phyloP scores from a whole-genome alignment of 2,329 filamentous ascomycete species.

The Amauroascus niger region DNA sequence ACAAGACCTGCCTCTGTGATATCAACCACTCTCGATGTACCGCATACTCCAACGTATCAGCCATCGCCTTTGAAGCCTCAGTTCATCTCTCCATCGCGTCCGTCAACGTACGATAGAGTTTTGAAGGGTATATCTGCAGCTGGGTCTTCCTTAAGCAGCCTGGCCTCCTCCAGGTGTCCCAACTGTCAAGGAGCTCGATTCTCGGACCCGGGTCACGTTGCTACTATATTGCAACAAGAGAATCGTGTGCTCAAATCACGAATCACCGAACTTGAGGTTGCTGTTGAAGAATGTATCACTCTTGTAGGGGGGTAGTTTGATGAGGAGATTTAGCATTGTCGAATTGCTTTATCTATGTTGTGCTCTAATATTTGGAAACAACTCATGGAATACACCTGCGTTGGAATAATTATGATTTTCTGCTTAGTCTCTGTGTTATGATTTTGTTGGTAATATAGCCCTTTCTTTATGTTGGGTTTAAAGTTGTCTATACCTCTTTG shows the following conservation, averaged over 20 bases:
- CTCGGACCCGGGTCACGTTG: constrained; percentile 45
- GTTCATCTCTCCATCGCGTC: constrained; percentile 19
- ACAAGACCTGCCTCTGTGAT: constrained; percentile 30
- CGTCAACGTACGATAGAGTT: constrained; percentile 37
- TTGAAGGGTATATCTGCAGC: constrained; percentile 34
- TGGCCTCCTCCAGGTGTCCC: constrained; percentile 28
- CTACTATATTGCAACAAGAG: constrained; percentile 46
- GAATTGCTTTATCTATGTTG: neutral
- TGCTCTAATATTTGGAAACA: neutral
- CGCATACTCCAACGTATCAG: constrained; percentile 11
- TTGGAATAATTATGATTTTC: neutral
- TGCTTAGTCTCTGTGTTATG: no score
- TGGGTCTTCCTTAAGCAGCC: constrained; percentile 25
- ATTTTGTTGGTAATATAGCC: no score
- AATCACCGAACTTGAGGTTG: constrained; percentile 45
- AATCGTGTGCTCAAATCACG: constrained; percentile 45
- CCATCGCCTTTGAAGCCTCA: constrained; percentile 24
- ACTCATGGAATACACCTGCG: neutral
- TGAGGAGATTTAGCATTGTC: neutral
- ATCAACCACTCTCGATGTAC: constrained; percentile 20
- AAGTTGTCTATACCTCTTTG: no score
- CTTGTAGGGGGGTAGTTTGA: constrained; percentile 33
- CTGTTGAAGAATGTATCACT: constrained; percentile 48
- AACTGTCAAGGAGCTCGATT: constrained; percentile 35
- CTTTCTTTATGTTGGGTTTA: no score